Evolutionary conservation across 805 yeast species (phyloP).

Genomic region (Saturnispora besseyi): DNA sequence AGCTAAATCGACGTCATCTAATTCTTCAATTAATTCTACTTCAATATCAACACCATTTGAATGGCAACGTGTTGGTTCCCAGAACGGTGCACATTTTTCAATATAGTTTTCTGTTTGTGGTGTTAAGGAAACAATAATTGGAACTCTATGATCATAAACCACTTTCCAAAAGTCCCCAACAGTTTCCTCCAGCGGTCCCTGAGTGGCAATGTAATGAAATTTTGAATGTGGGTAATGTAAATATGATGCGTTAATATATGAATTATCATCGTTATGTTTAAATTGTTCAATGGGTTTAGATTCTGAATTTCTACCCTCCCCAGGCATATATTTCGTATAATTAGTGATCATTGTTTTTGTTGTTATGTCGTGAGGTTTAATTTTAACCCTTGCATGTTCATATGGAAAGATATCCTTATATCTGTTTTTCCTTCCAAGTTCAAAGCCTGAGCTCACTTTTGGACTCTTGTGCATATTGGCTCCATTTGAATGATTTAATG

Average conservation of each 20-base stretch:
- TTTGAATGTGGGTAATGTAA: conserved; percentile 33
- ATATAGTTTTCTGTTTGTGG: conserved; percentile 67
- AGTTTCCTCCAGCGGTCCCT: conserved; percentile 76
- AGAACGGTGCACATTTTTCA: conserved; percentile 75
- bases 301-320: not conserved
- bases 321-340: not conserved
- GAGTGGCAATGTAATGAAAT: conserved; percentile 67
- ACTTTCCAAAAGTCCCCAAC: conserved; percentile 81
- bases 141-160: conserved; percentile 51
- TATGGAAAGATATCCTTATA: conserved; percentile 85
- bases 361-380: conserved; percentile 24
- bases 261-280: conserved; percentile 31
- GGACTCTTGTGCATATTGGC: conserved; percentile 29
- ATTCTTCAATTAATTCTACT: conserved; percentile 20
- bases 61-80: conserved; percentile 54
- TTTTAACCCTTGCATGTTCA: conserved; percentile 73
- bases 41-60: conserved; percentile 21
- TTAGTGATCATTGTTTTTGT: not conserved
- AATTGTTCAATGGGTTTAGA: conserved; percentile 3
- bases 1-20: conserved; percentile 21
- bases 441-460: conserved; percentile 62
- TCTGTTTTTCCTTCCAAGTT: conserved; percentile 71
- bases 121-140: conserved; percentile 67
- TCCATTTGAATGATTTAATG: conserved; percentile 18
- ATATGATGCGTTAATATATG: conserved; percentile 83